Evolutionary conservation across 805 yeast genomes (phyloP), one percentile per base, ranked within the genome.

Genomic region (Saturnispora dispora): DNA sequence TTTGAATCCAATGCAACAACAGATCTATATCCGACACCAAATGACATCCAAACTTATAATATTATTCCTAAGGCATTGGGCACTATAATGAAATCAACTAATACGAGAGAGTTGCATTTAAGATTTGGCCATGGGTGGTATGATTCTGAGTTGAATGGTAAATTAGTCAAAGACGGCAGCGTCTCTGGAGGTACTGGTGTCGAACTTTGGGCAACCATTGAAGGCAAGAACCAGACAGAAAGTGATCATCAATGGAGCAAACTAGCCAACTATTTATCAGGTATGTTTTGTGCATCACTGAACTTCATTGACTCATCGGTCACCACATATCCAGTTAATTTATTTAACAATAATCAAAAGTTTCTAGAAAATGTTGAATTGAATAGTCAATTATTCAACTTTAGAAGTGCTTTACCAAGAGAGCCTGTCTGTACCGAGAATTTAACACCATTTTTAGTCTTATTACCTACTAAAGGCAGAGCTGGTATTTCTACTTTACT

Each of bases 351-450:
- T 11, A 50, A 56, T 33, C 48, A 60, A 10, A 44, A 58, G 9
- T 45, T 59, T 18, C 33, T 57, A n/a, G 52, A 56, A 2, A 60
- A 56, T 54, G 57, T 59, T 22, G 58, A 60, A 2, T 63, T 73
- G 3, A 55, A 61, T 27, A 75, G 77, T 51, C 63, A 72, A 4
- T 62, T 82, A 25, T 85, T 72, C 59, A 67, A 83, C 20, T 63
- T 90, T 55, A 75, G 95, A 54, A 96, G 96, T 6, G 86, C 96
- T 0, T 75, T 93, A 47, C 96, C 99, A 1, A 79, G 91, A 55
- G 99, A 93, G 63, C 96, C 97, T 0, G 82, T 93, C 17, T 93
- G 99, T 67, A 93, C 99, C 0, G 99, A 93, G 65, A 93, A 93
- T 68, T 74, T 93, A 62, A 91, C 99, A 0, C 98, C 99, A 0